Base-by-base conservation (phyloP, 495 filamentous ascomycete species). In the Penicillium pulvis region DNA sequence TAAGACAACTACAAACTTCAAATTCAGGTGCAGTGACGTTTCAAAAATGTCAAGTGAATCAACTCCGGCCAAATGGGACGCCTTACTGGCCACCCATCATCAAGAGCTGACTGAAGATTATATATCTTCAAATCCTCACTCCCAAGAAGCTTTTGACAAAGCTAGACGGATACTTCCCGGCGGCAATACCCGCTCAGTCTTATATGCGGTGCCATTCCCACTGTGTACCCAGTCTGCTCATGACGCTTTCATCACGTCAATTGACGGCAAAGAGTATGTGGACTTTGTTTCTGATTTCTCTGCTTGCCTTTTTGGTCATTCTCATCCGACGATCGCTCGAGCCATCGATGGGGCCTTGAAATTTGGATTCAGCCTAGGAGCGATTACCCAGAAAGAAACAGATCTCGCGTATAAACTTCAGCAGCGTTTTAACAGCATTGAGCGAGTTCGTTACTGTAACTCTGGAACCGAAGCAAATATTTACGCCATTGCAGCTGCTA, bases 101-200 rank as follows among this genome's bases (percentile, higher is more conserved):
- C n/a, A n/a, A n/a, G n/a, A n/a, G n/a, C n/a, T n/a, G n/a, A n/a
- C n/a, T n/a, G n/a, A n/a, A n/a, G n/a, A n/a, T n/a, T n/a, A n/a
- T n/a, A n/a, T n/a, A n/a, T 93, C 65, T 93, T 93, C 23, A 87
- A 65, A 69, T 91, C 91, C 48, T 91, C 83, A 2, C 89, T 93
- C 0, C 33, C 33, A 36, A 36, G 33, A 7, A 6, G 12, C 33
- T 36, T 36, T 7, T 36, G 33, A 36, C 6, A n/a, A 8, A 8
- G 43, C 14, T 20, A 45, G 6, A 8, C 6, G n/a, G 7, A n/a
- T 6, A 14, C 20, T 86, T 4, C 85, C 85, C 0, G 85, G 85
- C 16, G 85, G 85, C 42, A 88, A 87, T 62, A 88, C 85, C 12
- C 71, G 85, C 17, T 81, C 79, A 3, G 70, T 85, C 2, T 72